phyloP scores from a whole-genome alignment of 257 asterid species.

The Solanum acaule region DNA sequence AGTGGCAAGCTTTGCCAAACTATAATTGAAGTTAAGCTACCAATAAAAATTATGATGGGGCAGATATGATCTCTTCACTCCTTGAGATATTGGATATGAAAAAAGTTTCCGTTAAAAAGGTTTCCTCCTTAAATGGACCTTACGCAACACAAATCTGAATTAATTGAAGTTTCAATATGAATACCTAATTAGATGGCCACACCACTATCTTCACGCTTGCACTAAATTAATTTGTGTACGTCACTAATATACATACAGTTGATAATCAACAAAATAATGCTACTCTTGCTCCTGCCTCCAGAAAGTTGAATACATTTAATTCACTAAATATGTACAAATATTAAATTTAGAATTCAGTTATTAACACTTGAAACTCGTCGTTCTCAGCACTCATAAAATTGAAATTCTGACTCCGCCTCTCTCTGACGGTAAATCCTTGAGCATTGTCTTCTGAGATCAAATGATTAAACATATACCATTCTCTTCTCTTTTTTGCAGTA shows the following conservation, averaged over 20 bases:
- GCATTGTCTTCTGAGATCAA: background rate
- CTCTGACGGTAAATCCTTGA: background rate
- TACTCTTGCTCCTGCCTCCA: background rate
- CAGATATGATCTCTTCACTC: background rate
- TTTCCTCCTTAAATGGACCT: background rate
- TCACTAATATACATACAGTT: background rate
- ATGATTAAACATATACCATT: background rate
- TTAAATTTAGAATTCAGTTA: background rate
- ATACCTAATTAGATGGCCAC: background rate
- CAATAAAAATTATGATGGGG: background rate
- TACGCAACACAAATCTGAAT: background rate
- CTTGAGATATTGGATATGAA: background rate
- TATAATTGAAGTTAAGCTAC: background rate
- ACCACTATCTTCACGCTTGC: background rate
- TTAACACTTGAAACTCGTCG: background rate
- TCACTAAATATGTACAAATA: background rate
- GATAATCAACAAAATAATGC: background rate
- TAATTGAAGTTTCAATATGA: background rate
- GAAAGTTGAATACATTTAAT: background rate
- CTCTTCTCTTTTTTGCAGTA: background rate
- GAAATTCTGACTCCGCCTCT: background rate
- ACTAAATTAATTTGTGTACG: background rate
- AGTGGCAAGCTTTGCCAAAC: background rate
- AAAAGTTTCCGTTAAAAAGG: rapidly evolving
- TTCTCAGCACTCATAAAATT: background rate